phyloP scores from a whole-genome alignment of 2,329 filamentous ascomycete species.

The Amauroascus niger region DNA sequence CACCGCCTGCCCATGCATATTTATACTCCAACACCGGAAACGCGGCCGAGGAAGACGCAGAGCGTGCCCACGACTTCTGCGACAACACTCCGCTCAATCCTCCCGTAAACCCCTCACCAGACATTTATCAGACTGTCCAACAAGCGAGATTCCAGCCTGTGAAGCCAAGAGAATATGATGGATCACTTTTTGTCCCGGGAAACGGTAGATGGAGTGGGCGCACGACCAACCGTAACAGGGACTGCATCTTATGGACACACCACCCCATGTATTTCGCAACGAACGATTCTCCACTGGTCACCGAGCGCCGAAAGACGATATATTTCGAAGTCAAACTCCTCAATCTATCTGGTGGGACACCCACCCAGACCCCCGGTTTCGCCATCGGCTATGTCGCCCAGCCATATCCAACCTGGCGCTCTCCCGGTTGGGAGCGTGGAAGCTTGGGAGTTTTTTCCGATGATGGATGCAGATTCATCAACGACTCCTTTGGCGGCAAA shows the following conservation, averaged over 20 bases:
- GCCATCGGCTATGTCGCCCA: conserved; percentile 52
- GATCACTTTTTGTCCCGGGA: conserved; percentile 30
- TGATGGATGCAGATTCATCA: conserved; percentile 54
- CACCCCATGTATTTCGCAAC: conserved; percentile 49
- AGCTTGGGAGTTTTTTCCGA: conserved; percentile 54
- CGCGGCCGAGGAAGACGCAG: conserved; percentile 45
- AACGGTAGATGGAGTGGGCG: conserved; percentile 39
- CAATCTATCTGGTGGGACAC: conserved; percentile 30
- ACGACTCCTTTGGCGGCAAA: conserved; percentile 50
- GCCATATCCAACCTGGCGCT: conserved; percentile 52
- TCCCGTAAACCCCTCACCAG: conserved; percentile 37
- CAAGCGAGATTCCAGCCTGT: conserved; percentile 39
- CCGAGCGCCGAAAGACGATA: conserved; percentile 41
- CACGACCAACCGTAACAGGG: conserved; percentile 36
- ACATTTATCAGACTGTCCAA: conserved; percentile 37
- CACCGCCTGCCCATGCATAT: conserved; percentile 48
- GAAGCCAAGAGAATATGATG: conserved; percentile 34
- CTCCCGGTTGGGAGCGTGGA: conserved; percentile 55
- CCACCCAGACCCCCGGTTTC: conserved; percentile 42
- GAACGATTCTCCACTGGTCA: conserved; percentile 42
- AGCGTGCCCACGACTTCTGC: conserved; percentile 49
- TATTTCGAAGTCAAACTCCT: conserved; percentile 51
- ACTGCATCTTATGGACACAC: conserved; percentile 46
- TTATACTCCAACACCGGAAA: conserved; percentile 49
- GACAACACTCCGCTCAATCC: conserved; percentile 42